Conservation (phyloP, 345 rosid species). For the Gossypium bickii region DNA sequence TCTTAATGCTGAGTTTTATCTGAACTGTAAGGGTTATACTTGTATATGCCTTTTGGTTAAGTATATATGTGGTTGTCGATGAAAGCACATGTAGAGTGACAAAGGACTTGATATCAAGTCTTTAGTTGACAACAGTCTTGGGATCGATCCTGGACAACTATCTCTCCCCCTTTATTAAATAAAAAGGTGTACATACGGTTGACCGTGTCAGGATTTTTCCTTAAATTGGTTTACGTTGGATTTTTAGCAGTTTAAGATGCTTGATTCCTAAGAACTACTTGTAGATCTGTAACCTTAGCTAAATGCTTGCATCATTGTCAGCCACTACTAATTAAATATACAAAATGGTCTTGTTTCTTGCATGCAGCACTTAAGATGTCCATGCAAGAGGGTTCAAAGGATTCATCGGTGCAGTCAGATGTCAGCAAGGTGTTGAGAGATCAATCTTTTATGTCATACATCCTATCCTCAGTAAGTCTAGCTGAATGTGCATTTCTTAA, state of each 20-base stretch:
- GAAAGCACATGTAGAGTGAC: too few relatives aligned
- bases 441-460: conserved; percentile 73
- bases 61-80: too few relatives aligned
- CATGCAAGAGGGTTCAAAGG: conserved; percentile 43
- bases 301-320: not conserved
- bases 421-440: conserved; percentile 50
- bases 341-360: conserved; percentile 3
- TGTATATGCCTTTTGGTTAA: not conserved
- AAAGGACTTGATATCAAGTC: too few relatives aligned
- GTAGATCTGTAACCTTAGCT: not conserved
- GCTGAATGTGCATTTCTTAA: not conserved
- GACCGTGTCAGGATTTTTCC: not conserved
- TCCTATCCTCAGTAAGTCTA: conserved; percentile 63
- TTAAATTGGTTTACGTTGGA: not conserved
- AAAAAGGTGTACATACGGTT: too few relatives aligned
- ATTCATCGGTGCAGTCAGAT: conserved; percentile 30
- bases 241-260: not conserved
- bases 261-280: not conserved
- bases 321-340: not conserved
- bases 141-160: too few relatives aligned
- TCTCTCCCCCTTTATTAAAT: too few relatives aligned
- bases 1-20: not conserved
- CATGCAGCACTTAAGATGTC: conserved; percentile 76
- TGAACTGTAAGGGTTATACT: not conserved
- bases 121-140: too few relatives aligned